Base-by-base conservation (phyloP, 192 early-diverging fungal genomes). In the Globomyces pollinis-pini region DNA sequence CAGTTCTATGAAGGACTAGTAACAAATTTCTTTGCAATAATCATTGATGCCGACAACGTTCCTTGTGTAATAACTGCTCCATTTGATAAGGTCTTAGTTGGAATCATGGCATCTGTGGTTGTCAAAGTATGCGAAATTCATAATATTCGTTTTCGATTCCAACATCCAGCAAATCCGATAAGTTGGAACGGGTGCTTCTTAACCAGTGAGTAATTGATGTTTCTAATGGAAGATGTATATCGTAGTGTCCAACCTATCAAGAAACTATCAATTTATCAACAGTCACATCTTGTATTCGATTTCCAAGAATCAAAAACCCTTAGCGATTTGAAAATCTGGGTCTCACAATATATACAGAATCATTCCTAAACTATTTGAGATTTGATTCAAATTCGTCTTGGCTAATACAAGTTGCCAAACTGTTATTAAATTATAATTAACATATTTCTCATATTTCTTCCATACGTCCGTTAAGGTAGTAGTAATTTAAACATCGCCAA, bases 1-100 rank as follows among this genome's bases (percentile, higher is more conserved):
- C 8, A 7, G 24, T 24, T 57, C 5, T 57, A 43, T 57, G 55
- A 57, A 44, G 55, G 55, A 13, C 32, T 28, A 18, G 55, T 57
- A 6, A 31, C 29, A 4, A 57, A 57, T 43, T 57, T 57, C 16
- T 24, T 15, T 39, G 55, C 38, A 1, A 2, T 57, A 13, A 18
- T 28, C 13, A 15, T 21, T 3, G 26, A 33, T 4, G 4, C 3
- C 7, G 55, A 33, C 11, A n/a, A 32, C 11, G 30, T 29, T 33
- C 29, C 6, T 28, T 47, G 44, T 47, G 24, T 57, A 0, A 1
- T 39, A 7, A 41, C 29, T 33, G 55, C 55, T 16, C 55, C 55
- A 0, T 15, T 47, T 4, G 0, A 28, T 0, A 21, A 15, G 3
- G 32, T 57, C 9, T 16, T 57, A 9, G 15, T 29, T 23, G 55